phyloP scores from a whole-genome alignment of 352 stramenopile genomes.

The Phytopythium vexans region DNA sequence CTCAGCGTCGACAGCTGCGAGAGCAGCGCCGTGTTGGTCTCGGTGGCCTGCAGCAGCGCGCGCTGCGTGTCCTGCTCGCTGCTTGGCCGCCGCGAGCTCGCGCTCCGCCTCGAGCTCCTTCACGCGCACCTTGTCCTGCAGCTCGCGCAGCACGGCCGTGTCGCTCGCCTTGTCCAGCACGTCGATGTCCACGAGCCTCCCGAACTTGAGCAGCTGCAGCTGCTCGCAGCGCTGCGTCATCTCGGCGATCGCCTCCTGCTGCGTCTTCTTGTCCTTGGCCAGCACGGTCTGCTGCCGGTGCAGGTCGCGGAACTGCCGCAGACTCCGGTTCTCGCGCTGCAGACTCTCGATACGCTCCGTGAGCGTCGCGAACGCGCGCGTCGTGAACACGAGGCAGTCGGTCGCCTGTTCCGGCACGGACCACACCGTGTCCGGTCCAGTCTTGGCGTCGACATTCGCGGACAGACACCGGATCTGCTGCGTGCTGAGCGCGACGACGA shows the following conservation, averaged over 20 bases:
- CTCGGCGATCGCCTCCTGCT: conserved; percentile 62
- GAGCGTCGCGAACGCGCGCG: conserved; percentile 54
- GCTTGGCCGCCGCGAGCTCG: conserved; percentile 34
- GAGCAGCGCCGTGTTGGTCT: conserved; percentile 85
- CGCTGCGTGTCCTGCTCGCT: conserved; percentile 65
- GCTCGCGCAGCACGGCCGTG: conserved; percentile 58
- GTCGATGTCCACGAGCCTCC: conserved; percentile 80
- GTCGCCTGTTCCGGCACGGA: conserved; percentile 46
- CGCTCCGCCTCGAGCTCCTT: conserved; percentile 77
- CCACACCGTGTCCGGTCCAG: conserved; percentile 25
- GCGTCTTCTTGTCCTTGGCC: conserved; percentile 71
- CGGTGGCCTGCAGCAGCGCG: conserved; percentile 73
- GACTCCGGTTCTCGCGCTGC: conserved; percentile 76
- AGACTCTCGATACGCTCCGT: conserved; percentile 76
- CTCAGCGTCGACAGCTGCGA: conserved; percentile 72
- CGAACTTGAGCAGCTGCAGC: conserved; percentile 83
- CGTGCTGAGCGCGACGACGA: conserved; percentile 75
- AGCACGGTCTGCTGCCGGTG: conserved; percentile 86
- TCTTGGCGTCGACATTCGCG: too few relatives aligned
- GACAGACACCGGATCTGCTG: conserved; percentile 66
- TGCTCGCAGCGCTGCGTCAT: conserved; percentile 71
- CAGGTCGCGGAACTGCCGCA: conserved; percentile 88
- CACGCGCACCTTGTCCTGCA: conserved; percentile 65
- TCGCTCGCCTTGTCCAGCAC: conserved; percentile 87
- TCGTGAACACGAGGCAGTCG: conserved; percentile 72